These are phyloP conservation scores for Lentinula guzmanii DNA, from an alignment of 768 basidiomycete genomes.

Conservation along the genomic window DNA sequence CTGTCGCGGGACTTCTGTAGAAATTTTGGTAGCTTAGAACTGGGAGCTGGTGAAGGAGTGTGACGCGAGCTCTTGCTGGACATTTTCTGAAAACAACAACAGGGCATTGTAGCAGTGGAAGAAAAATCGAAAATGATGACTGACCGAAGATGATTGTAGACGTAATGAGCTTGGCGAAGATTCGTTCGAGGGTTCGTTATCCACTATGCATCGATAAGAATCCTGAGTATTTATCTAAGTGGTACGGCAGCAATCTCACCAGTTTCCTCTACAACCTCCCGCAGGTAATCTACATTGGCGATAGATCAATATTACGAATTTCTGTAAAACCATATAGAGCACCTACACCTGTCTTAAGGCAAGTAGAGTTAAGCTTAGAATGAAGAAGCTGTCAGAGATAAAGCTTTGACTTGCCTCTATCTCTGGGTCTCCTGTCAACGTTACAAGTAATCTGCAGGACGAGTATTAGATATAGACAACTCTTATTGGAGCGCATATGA, in stretches of 20 bases:
- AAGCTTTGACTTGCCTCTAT: not conserved
- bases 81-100: conserved; percentile 24
- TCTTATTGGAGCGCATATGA: not conserved
- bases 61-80: conserved; percentile 39
- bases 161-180: conserved; percentile 5
- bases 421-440: not conserved
- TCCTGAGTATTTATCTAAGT: not conserved
- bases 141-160: conserved; percentile 2
- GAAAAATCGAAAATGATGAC: not conserved
- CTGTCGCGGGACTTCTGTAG: conserved; percentile 62
- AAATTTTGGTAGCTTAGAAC: conserved; percentile 61
- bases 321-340: not conserved
- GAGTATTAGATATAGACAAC: not conserved
- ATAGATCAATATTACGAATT: not conserved
- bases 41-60: conserved; percentile 32
- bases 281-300: not conserved
- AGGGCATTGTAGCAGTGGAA: conserved; percentile 1
- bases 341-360: not conserved
- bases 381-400: not conserved
- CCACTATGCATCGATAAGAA: conserved; percentile 5
- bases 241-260: not conserved
- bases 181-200: not conserved
- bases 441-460: conserved; percentile 2
- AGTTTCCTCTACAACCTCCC: not conserved
- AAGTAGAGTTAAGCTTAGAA: not conserved